Base-by-base conservation (phyloP, 2,329 filamentous ascomycete species). In the Fusarium denticulatum region DNA sequence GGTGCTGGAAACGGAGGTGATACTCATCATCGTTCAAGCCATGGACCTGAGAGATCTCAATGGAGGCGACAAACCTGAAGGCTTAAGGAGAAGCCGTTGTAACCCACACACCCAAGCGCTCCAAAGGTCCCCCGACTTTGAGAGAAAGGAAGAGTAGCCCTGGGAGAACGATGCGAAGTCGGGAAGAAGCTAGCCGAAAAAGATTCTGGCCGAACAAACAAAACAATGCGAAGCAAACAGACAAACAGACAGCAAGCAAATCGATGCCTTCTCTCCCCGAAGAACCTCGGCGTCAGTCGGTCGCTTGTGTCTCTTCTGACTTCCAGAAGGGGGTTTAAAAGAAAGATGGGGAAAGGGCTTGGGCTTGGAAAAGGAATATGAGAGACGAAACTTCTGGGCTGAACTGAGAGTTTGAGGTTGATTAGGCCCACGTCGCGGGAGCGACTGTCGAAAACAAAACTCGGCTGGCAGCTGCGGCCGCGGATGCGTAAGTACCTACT, bases 21-120 rank as follows among this genome's bases (percentile, higher is more conserved):
- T 75, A 74, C 71, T 74, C 80, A 81, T 81, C 74, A 75, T 81
- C 73, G 68, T 60, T 75, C 74, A 78, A 78, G 69, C 69, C 73
- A 77, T 78, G 68, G 73, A 76, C 73, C 61, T 57, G 56, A 67
- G 53, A 59, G 59, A 61, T 70, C 69, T 68, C 55, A 68, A 64
- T n/a, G 30, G 55, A 37, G 30, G 69, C 59, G 56, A 62, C 60
- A 64, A 67, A 67, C 62, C 63, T 46, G 55, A 34, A 42, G 37
- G 59, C 70, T 50, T 37, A 46, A 60, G 55, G 57, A 61, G 50
- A 58, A 64, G 55, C 71, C 52, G 71, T 74, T 68, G 56, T 50
- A 61, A 69, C 71, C 71, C 67, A 72, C 64, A 60, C 64, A 53
- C 55, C 42, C 58, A 60, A 62, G 67, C 45, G 67, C 67, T 64